These are phyloP conservation scores for Planoprotostelium fungivorum DNA, from an alignment of 78 protist genomes.

Conservation along the genomic window DNA sequence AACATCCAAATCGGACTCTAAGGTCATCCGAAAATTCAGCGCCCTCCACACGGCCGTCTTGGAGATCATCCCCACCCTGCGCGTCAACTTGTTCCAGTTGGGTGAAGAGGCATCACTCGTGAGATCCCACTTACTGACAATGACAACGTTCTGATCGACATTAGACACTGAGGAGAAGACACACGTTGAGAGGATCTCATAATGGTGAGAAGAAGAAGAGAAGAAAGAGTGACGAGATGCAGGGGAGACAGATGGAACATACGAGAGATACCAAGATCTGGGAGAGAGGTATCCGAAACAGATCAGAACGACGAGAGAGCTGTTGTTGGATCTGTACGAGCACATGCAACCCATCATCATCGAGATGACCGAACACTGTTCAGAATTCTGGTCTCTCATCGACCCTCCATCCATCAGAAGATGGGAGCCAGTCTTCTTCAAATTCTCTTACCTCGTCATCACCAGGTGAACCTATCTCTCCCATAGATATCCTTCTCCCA, in stretches of 20 bases:
- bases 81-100: not conserved
- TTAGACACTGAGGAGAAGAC: not conserved
- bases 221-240: too few relatives aligned
- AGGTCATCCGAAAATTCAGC: not conserved
- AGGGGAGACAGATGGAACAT: not conserved
- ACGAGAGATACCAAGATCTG: not conserved
- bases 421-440: not conserved
- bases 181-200: not conserved
- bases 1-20: not conserved
- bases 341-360: not conserved
- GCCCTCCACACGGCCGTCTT: not conserved
- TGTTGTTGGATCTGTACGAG: not conserved
- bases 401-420: not conserved
- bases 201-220: too few relatives aligned
- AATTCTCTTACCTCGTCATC: not conserved
- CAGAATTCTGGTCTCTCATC: not conserved
- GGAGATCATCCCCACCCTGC: not conserved
- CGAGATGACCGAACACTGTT: not conserved
- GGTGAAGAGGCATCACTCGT: not conserved
- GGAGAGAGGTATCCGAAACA: not conserved
- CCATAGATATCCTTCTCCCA: not conserved
- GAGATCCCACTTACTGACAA: not conserved
- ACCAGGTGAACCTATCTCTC: not conserved
- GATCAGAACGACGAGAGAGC: not conserved
- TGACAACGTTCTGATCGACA: not conserved